phyloP scores from a whole-genome alignment of 495 filamentous ascomycete genomes.

The Opeltia flavorubescens region DNA sequence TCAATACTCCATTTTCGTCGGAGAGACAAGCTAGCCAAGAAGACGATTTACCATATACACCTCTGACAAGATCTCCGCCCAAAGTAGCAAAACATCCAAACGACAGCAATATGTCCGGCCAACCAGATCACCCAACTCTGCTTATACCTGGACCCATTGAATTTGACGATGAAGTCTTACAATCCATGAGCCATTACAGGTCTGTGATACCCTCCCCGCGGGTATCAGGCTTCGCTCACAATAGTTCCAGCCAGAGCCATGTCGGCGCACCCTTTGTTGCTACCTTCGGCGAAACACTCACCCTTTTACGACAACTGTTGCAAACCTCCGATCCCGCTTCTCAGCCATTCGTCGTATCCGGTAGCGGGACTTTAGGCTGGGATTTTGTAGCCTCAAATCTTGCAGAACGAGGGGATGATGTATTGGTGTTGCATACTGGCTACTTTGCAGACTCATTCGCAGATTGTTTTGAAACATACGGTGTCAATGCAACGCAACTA shows the following conservation, averaged over 20 bases:
- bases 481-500: constrained; percentile 74
- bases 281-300: constrained; percentile 77
- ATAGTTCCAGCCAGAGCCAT: constrained; percentile 70
- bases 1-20: constrained; percentile 55
- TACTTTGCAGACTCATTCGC: constrained; percentile 97
- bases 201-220: too few relatives aligned
- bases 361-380: constrained; percentile 93
- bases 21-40: constrained; percentile 38
- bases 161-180: constrained; percentile 92
- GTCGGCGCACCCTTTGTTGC: constrained; percentile 77
- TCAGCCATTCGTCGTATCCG: constrained; percentile 86
- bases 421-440: constrained; percentile 82
- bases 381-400: constrained; percentile 88
- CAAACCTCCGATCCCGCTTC: constrained; percentile 66
- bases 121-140: constrained; percentile 66
- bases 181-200: constrained; percentile 94
- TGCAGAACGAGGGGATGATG: constrained; percentile 74
- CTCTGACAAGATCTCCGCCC: constrained; percentile 27
- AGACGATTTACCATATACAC: constrained; percentile 46
- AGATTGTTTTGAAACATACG: constrained; percentile 81
- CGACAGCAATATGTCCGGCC: constrained; percentile 55
- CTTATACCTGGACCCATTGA: constrained; percentile 96
- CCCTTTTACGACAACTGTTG: constrained; percentile 83
- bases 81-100: constrained; percentile 4
- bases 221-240: not conserved